These are phyloP conservation scores for Apiospora malaysiana DNA, from an alignment of 2,329 filamentous ascomycete species.

Conservation along the genomic window DNA sequence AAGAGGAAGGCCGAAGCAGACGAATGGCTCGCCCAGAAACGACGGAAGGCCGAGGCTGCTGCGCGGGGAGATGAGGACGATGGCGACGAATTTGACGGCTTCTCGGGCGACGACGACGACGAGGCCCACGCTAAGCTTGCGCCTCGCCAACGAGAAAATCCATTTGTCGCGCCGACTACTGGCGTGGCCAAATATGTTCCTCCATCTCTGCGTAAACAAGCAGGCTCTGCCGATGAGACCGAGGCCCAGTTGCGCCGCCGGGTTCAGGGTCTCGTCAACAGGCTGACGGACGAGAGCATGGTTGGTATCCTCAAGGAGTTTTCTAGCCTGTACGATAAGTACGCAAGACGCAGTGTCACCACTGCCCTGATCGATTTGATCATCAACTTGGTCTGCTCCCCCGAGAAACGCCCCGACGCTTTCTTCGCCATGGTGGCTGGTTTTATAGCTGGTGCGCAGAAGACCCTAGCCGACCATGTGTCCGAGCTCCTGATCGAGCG, in stretches of 20 bases:
- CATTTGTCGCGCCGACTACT: conserved; percentile 74
- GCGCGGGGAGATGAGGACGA: conserved; percentile 33
- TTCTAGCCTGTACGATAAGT: conserved; percentile 80
- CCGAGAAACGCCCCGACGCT: conserved; percentile 80
- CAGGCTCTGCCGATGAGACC: conserved; percentile 69
- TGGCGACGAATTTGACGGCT: conserved; percentile 48
- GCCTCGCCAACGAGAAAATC: conserved; percentile 75
- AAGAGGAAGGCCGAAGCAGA: conserved; percentile 66
- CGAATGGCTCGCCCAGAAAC: conserved; percentile 65
- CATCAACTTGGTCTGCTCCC: conserved; percentile 79
- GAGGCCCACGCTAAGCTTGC: conserved; percentile 40
- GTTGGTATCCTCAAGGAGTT: conserved; percentile 82
- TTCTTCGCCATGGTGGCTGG: conserved; percentile 91
- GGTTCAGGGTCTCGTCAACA: conserved; percentile 87
- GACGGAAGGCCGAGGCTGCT: conserved; percentile 50
- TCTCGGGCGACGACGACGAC: conserved; percentile 37
- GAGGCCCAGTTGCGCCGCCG: conserved; percentile 76
- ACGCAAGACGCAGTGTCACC: conserved; percentile 89
- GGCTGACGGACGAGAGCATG: conserved; percentile 89
- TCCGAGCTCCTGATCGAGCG: conserved; percentile 85
- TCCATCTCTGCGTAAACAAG: conserved; percentile 75
- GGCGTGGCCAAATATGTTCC: conserved; percentile 80
- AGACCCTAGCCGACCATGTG: conserved; percentile 85
- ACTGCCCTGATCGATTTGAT: conserved; percentile 79
- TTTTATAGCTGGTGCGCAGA: conserved; percentile 88